Evolutionary conservation across 192 early-diverging fungal species (phyloP), one percentile per base, ranked within the genome.

Genomic region (Backusella mclennaniae): DNA sequence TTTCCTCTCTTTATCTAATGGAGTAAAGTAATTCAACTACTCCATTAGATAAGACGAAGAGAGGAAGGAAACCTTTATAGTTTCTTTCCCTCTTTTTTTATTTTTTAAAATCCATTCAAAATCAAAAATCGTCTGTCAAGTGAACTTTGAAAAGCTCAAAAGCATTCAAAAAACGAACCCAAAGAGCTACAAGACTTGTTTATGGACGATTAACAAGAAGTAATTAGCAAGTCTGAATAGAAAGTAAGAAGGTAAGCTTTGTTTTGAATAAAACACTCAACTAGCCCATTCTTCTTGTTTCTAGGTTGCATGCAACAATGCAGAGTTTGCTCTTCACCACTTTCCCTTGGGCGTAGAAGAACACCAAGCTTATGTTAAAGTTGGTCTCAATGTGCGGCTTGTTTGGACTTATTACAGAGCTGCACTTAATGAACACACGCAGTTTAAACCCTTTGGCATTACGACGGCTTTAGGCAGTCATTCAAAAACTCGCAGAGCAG

Each of bases 151-250:
- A 67, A 87, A 88, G 79, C 73, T 89, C 42, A 46, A 84, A 12
- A 85, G 89, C 75, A 79, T 90, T 35, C 93, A 77, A 87, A 52
- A 89, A 92, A 26, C 78, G 93, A 94, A 83, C 80, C 93, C 33
- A 89, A 89, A 69, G 93, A 89, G 36, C 80, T 94, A 19, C 77
- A 83, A 80, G 88, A 86, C 23, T 88, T 89, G 33, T 89, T 82
- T 73, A 89, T 89, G 88, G 88, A 88, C 33, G 86, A 89, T 63
- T 88, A 85, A 68, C 76, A 83, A n/a, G n/a, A n/a, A n/a, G n/a
- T n/a, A n/a, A n/a, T n/a, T n/a, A n/a, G n/a, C n/a, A n/a, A 79
- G 38, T 82, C 83, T 42, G 84, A 84, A 11, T 89, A 86, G 88
- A 88, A 88, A 82, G 87, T 85, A 79, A 66, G 26, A 15, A 9